Evolutionary conservation across 306 rosid species (phyloP).

Genomic region (Begonia fuchsioides): DNA sequence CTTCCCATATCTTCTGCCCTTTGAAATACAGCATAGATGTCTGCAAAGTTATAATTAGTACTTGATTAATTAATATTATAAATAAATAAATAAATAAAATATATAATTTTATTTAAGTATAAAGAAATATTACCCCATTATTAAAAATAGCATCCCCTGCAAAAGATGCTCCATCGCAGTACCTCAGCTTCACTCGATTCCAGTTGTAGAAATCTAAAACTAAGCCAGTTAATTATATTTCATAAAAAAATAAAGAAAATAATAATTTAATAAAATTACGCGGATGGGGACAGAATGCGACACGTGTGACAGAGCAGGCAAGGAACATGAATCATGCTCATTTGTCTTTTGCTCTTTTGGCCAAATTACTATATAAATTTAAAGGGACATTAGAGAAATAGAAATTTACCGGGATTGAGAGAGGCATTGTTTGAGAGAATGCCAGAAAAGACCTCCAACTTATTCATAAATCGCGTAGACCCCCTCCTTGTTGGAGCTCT

Average conservation of each 20-base stretch:
- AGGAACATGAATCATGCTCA: no score
- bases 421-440: constrained; percentile 67
- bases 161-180: constrained; percentile 95
- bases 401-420: constrained; percentile 63
- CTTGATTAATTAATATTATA: no score
- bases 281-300: no score
- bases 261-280: no score
- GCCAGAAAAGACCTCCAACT: constrained; percentile 54
- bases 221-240: neutral
- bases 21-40: constrained; percentile 72
- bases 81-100: no score
- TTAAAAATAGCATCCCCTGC: constrained; percentile 46
- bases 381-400: neutral
- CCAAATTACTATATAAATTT: no score
- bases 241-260: no score
- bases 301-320: no score
- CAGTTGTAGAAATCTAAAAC: constrained; percentile 74
- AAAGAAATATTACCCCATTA: constrained; percentile 49
- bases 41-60: constrained; percentile 32
- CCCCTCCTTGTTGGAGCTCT: constrained; percentile 70
- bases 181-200: constrained; percentile 95
- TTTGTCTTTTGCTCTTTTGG: no score
- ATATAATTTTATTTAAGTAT: no score
- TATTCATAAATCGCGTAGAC: constrained; percentile 59
- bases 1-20: constrained; percentile 93